Evolutionary conservation across 179 eudicot genomes (phyloP).

Genomic region (Gypsophila paniculata): DNA sequence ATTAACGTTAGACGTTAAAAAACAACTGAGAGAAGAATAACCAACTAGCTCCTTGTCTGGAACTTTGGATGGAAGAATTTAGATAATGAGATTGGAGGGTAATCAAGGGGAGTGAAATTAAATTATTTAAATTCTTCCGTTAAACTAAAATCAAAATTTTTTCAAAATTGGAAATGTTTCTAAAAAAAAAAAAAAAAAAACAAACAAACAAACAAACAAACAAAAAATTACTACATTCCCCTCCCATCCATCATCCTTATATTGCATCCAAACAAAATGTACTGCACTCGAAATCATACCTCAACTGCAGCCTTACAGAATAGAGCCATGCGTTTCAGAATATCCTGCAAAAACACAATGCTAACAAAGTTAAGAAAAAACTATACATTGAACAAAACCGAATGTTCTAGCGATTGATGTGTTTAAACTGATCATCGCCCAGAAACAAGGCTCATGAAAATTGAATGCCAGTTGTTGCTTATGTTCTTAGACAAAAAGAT

Average conservation of each 20-base stretch:
- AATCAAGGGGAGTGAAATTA: neutral
- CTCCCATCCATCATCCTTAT: neutral
- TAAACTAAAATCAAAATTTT: too few relatives aligned
- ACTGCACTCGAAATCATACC: slow-evolving; percentile 41
- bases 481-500: slow-evolving; percentile 12
- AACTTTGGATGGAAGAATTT: neutral
- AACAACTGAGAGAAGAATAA: neutral
- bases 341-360: slow-evolving; percentile 51
- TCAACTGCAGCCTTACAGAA: slow-evolving; percentile 98
- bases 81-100: neutral
- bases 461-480: neutral
- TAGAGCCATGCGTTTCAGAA: slow-evolving; percentile 83
- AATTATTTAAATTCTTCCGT: too few relatives aligned
- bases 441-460: neutral
- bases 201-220: too few relatives aligned
- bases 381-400: neutral
- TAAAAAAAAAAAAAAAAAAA: too few relatives aligned
- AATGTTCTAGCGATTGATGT: neutral
- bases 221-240: neutral
- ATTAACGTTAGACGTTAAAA: neutral
- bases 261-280: neutral
- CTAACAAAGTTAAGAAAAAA: neutral
- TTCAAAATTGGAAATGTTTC: neutral
- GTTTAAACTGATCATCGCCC: neutral
- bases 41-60: neutral